These are phyloP conservation scores for Penicillium antarcticum DNA, from an alignment of 495 filamentous ascomycete species.

Conservation along the genomic window DNA sequence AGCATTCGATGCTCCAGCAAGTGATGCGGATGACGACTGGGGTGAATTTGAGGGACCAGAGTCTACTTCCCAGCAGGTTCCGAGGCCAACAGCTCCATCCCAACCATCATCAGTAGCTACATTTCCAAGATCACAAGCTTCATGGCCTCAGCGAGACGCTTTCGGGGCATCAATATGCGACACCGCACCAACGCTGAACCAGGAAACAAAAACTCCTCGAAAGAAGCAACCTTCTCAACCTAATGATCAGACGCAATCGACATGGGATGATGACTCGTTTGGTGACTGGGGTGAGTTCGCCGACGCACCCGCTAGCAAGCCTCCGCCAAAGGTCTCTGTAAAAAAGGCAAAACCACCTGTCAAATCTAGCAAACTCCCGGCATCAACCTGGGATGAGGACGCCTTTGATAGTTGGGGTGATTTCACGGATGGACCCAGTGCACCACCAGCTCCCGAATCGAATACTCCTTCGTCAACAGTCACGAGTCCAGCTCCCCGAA, in stretches of 20 bases:
- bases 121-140: background rate
- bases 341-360: constrained; percentile 12
- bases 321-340: background rate
- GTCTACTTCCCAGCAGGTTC: constrained; percentile 55
- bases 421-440: constrained; percentile 34
- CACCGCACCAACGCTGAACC: background rate
- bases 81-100: constrained; percentile 3
- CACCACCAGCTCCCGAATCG: constrained; percentile 8
- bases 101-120: background rate
- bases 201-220: background rate
- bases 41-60: constrained; percentile 68
- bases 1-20: constrained; percentile 27
- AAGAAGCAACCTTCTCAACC: background rate
- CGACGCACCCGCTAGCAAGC: constrained; percentile 24
- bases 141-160: background rate
- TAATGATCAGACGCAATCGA: constrained; percentile 4
- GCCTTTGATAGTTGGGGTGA: constrained; percentile 41
- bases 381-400: constrained; percentile 60
- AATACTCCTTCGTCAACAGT: background rate
- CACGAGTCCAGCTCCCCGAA: constrained; percentile 7
- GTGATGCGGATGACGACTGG: constrained; percentile 64
- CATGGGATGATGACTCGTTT: constrained; percentile 36
- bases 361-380: constrained; percentile 15
- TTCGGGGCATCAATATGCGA: constrained; percentile 15
- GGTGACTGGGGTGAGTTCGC: constrained; percentile 40